Base-by-base conservation (phyloP, 306 rosid species). In the Vigna reflexopilosa region DNA sequence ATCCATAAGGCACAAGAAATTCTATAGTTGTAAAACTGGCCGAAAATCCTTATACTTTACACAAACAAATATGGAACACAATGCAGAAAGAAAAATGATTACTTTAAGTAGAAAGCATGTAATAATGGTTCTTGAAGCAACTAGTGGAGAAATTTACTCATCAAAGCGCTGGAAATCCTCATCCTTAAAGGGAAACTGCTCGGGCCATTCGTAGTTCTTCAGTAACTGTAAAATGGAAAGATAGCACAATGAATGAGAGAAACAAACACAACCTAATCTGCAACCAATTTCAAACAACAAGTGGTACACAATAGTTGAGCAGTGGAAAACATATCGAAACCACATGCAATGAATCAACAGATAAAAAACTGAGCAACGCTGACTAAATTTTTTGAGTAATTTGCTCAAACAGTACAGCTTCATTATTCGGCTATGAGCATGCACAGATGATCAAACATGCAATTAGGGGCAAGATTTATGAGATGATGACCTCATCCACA, bases 161-260 rank as follows among this genome's bases (percentile, higher is more conserved):
- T 92, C 97, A 86, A 70, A 90, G 72, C 96, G 92, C 85, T 83
- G 88, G 73, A 92, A 92, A 70, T 92, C 96, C 87, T 90, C 90
- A 3, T 84, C 91, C 81, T 85, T 92, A 88, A 89, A 92, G 61
- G 96, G 96, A 76, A 86, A 87, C 72, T 90, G 86, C 77, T 86
- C 89, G 0, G 96, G 96, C 93, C 97, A 92, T 15, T 92, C 91
- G 40, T 70, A 93, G 59, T 87, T 89, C 82, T 87, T 90, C 77
- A 92, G 64, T 80, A 92, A 78, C 97, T 90, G 69, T 11, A 38
- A 56, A 54, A 75, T 15, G 52, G 69, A n/a, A 64, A 76, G n/a
- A 28, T 32, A 72, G 62, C 26, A 2, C 9, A 45, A 45, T 7
- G 55, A 36, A 75, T 70, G 16, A 71, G 66, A 17, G 68, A 65